Evolutionary conservation across 2,329 filamentous ascomycete genomes (phyloP).

Genomic region (Grosmannia penicillata): DNA sequence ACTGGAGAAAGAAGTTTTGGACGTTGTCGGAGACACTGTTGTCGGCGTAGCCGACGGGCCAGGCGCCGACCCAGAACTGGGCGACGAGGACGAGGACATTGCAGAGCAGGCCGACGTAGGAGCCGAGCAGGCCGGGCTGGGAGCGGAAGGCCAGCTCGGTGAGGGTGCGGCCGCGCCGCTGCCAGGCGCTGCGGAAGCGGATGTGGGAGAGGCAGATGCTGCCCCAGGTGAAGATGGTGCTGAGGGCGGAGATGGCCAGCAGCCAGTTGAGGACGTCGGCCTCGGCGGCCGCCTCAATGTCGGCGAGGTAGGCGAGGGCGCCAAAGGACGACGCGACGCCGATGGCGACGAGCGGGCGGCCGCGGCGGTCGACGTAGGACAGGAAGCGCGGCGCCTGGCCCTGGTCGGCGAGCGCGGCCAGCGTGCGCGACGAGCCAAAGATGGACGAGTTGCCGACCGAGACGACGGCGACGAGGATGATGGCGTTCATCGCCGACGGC

Average conservation of each 20-base stretch:
- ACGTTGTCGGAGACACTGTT: conserved; percentile 32
- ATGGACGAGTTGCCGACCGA: conserved; percentile 87
- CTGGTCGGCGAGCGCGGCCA: conserved; percentile 81
- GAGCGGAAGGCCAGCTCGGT: conserved; percentile 69
- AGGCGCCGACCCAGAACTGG: conserved; percentile 80
- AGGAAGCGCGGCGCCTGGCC: conserved; percentile 65
- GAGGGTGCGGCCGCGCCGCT: conserved; percentile 49
- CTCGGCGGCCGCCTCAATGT: conserved; percentile 42
- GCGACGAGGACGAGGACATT: conserved; percentile 64
- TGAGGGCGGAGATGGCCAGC: conserved; percentile 56
- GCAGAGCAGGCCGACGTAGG: conserved; percentile 63
- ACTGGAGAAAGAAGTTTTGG: conserved; percentile 58
- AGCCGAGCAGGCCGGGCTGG: conserved; percentile 65
- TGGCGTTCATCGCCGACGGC: conserved; percentile 84
- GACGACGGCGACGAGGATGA: conserved; percentile 80
- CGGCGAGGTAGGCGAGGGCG: conserved; percentile 63
- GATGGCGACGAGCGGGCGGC: conserved; percentile 66
- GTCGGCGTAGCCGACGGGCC: conserved; percentile 46
- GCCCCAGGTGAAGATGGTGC: conserved; percentile 64
- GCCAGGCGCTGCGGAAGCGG: conserved; percentile 77
- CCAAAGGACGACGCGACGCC: conserved; percentile 51
- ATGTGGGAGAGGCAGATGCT: conserved; percentile 86
- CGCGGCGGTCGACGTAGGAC: conserved; percentile 68
- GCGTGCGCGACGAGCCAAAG: conserved; percentile 79
- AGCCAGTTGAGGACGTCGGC: conserved; percentile 64